Base-by-base conservation (phyloP, 768 basidiomycete species). In the Botryobasidium botryosum region DNA sequence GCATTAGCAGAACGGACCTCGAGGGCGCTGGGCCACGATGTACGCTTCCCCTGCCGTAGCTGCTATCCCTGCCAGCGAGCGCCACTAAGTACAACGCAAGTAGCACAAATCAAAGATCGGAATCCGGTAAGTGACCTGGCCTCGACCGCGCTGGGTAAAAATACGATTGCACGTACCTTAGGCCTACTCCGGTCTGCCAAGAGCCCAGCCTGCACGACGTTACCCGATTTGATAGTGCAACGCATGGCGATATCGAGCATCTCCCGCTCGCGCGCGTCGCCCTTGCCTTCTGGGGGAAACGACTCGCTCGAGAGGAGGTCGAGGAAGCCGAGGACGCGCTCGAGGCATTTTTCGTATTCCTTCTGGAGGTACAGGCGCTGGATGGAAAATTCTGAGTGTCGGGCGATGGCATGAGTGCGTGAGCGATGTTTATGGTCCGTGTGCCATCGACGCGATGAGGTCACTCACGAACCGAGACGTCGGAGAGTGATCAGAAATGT, bases 231-330 rank as follows among this genome's bases (percentile, higher is more conserved):
- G 2, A 48, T 23, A 23, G 47, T 43, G 26, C 42, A 48, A 10
- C 47, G 47, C 8, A 51, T 43, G 5, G 47, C 50, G 21, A 51
- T 38, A 25, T 51, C 50, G 5, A 48, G 35, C 26, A 48, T 38
- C 24, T 51, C 50, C 20, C 47, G 44, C 18, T 41, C 23, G 6
- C 46, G 39, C 24, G 29, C 13, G 13, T 25, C 27, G 17, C 40
- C 25, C n/a, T 29, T 43, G n/a, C 41, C 41, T 33, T 40, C 38
- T 15, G 8, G 40, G 43, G 12, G 4, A 23, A 23, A 29, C n/a
- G 8, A 4, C 21, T 25, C 41, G n/a, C 23, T 36, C 43, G 33
- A 18, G 38, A 47, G 33, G 17, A 25, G 40, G 28, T 47, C 40
- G 6, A 47, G 29, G 40, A 39, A 47, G 4, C 26, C 35, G 23